These are phyloP conservation scores for Phlebiopsis gigantea DNA, from an alignment of 768 basidiomycete genomes.

Conservation along the genomic window DNA sequence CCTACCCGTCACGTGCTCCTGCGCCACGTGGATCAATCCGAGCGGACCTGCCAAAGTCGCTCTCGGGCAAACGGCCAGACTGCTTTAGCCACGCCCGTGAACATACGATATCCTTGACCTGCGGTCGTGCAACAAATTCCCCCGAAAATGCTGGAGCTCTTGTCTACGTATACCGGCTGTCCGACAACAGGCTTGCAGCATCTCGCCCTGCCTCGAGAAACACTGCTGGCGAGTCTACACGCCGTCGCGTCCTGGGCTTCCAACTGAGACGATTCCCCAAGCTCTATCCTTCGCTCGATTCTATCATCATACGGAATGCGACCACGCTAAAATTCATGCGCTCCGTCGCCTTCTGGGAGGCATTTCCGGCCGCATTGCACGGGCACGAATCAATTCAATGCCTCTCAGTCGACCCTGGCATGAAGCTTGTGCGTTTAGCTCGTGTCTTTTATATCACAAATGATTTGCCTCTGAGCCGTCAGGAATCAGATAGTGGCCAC, in stretches of 20 bases:
- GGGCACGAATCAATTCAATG: constrained; percentile 45
- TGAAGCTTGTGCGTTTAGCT: constrained; percentile 66
- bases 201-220: constrained; percentile 48
- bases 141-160: constrained; percentile 42
- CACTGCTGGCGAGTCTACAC: constrained; percentile 50
- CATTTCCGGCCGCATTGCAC: constrained; percentile 58
- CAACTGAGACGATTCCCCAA: constrained; percentile 23
- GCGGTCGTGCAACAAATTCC: not conserved
- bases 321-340: constrained; percentile 56
- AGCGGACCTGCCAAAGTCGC: not conserved
- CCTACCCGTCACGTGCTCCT: not conserved
- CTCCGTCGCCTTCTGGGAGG: constrained; percentile 75
- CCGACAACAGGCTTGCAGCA: constrained; percentile 52
- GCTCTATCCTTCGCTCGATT: constrained; percentile 71
- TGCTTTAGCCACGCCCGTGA: not conserved
- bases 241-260: constrained; percentile 1
- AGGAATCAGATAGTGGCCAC: constrained; percentile 63
- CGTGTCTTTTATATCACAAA: not conserved
- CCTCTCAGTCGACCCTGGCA: constrained; percentile 67
- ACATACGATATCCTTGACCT: not conserved
- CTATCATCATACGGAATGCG: constrained; percentile 70
- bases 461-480: not conserved
- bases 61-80: not conserved
- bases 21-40: not conserved
- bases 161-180: constrained; percentile 41